phyloP scores from a whole-genome alignment of 306 rosid species.

The Rosa multiflora region DNA sequence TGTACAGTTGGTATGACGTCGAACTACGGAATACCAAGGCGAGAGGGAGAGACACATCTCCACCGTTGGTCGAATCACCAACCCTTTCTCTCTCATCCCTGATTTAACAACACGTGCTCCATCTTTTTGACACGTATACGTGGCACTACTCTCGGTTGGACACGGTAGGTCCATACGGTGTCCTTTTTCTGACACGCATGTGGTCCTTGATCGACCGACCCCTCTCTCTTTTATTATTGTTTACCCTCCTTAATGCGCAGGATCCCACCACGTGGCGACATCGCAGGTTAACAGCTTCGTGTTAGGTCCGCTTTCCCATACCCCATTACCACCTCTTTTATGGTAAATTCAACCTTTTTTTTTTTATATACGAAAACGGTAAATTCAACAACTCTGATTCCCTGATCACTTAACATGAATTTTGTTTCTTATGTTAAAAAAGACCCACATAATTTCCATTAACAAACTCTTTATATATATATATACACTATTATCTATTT shows the following conservation, averaged over 20 bases:
- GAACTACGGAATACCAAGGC: constrained; percentile 33
- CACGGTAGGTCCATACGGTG: constrained; percentile 39
- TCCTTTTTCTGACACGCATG: constrained; percentile 72
- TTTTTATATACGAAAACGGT: not conserved
- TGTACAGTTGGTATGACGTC: constrained; percentile 79
- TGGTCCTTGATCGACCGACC: constrained; percentile 35
- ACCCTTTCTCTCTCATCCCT: constrained; percentile 3
- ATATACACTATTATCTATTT: no score
- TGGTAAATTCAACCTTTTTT: no score
- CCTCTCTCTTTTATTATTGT: constrained; percentile 1
- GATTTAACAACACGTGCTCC: constrained; percentile 41
- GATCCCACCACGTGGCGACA: constrained; percentile 68
- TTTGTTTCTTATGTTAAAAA: no score
- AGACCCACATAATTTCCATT: no score
- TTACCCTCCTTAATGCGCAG: not conserved
- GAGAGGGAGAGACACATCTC: not conserved
- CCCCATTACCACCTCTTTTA: not conserved
- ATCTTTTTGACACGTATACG: constrained; percentile 29
- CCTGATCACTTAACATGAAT: no score
- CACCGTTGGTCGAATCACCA: constrained; percentile 21
- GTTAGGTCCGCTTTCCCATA: not conserved
- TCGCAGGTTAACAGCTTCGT: constrained; percentile 28
- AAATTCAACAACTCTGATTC: not conserved
- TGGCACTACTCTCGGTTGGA: constrained; percentile 39
- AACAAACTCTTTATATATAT: no score